Base-by-base conservation (phyloP, 2,329 filamentous ascomycete genomes). In the Paraconiothyrium sp. region DNA sequence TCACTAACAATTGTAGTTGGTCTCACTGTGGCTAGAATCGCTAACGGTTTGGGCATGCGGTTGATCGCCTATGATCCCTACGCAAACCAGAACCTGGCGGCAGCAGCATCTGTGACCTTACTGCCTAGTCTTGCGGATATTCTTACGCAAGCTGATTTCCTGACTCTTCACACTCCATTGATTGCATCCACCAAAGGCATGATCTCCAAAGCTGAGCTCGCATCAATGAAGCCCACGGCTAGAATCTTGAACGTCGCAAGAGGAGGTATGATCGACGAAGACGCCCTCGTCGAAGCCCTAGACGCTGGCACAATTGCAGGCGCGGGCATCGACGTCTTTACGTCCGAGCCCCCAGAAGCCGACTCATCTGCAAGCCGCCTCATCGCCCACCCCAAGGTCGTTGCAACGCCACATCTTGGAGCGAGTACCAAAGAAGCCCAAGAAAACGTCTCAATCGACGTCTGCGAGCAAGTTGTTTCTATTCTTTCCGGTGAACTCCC, bases 401-500 rank as follows among this genome's bases (percentile, higher is more conserved):
- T 94, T 1, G 89, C 89, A 1, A 94, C 92, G 8, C 92, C 92
- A 1, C 92, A 95, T 75, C 83, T 95, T 0, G 92, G 92, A 8
- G 92, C 92, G 0, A 92, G 89, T 0, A 95, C 92, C 0, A 85
- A 91, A 37, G 92, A 95, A 82, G 92, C 92, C 0, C 92, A 95
- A 76, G 91, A 94, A 72, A 94, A 93, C 63, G 92, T 94, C 3
- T 92, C 90, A 1, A 86, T 94, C 64, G 92, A 94, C 69, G 92
- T 94, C 9, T 94, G 92, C 76, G 89, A 90, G 37, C 92, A 95
- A 78, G 90, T 94, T 13, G 84, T 91, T 0, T 86, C 89, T 60
- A 92, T 94, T 46, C 82, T 95, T 2, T 83, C 84, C 0, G 92
- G 92, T 3, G 89, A 90, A 0, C 83, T 94, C 1, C 92, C 92